A percentile compares a stretch with the other conserved stretches of the same genome.
phyloP scores from a whole-genome alignment of 129 eudicot species.

The Silybum marianum region DNA sequence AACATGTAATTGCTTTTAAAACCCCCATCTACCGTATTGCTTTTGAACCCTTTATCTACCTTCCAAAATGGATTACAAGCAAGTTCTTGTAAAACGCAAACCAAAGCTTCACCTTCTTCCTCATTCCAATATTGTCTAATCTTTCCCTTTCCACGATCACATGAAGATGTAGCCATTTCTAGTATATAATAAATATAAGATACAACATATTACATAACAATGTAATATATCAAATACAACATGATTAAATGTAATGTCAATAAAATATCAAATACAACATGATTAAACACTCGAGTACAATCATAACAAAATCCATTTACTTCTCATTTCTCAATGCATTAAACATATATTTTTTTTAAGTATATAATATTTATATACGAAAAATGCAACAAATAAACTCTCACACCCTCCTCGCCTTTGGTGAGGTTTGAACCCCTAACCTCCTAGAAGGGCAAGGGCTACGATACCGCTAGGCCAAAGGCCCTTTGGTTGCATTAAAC shows the following conservation, averaged over 20 bases:
- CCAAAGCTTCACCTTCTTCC: slow-evolving; percentile 8
- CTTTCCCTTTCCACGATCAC: slow-evolving; percentile 7
- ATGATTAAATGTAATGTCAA: background rate
- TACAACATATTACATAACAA: background rate
- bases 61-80: slow-evolving; percentile 14
- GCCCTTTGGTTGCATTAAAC: too few species aligned
- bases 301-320: background rate
- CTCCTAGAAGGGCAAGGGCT: too few species aligned
- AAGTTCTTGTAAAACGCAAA: slow-evolving; percentile 10
- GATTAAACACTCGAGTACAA: background rate
- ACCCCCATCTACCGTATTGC: background rate
- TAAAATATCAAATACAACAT: background rate
- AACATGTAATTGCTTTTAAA: background rate
- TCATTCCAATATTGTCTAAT: slow-evolving; percentile 13
- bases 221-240: background rate
- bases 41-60: slow-evolving; percentile 1
- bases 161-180: slow-evolving; percentile 15
- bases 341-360: too few species aligned
- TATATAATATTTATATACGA: too few species aligned
- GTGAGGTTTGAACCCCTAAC: too few species aligned
- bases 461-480: too few species aligned
- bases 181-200: background rate
- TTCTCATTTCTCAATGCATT: background rate
- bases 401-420: too few species aligned
- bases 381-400: too few species aligned